phyloP scores from a whole-genome alignment of 2,329 filamentous ascomycete species.

The Talaromyces sp. region DNA sequence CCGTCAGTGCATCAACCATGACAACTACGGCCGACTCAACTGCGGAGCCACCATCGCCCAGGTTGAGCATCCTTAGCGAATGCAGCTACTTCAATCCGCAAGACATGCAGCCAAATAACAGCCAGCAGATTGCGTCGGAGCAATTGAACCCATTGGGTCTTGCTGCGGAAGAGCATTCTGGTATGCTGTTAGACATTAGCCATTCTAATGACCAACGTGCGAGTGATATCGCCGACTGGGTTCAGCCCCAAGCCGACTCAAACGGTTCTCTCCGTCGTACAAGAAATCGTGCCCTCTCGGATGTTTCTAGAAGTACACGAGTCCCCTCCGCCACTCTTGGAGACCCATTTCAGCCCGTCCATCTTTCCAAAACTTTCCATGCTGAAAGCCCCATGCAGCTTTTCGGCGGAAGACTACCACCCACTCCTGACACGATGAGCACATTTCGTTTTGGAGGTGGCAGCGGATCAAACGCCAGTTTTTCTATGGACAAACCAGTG shows the following conservation, averaged over 20 bases:
- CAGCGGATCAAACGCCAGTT: slow-evolving; percentile 31
- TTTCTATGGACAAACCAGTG: slow-evolving; percentile 22
- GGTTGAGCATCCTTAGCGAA: slow-evolving; percentile 39
- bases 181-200: background rate
- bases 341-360: slow-evolving; percentile 18
- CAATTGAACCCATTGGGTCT: slow-evolving; percentile 4
- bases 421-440: slow-evolving; percentile 40
- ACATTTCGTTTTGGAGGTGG: slow-evolving; percentile 27
- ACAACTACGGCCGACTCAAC: slow-evolving; percentile 32
- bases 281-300: slow-evolving; percentile 15
- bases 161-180: background rate
- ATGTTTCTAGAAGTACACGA: slow-evolving; percentile 17
- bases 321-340: slow-evolving; percentile 13
- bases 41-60: slow-evolving; percentile 31
- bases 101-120: slow-evolving; percentile 18
- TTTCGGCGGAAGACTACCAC: slow-evolving; percentile 32
- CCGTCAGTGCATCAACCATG: slow-evolving; percentile 26
- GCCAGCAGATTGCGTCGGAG: slow-evolving; percentile 21
- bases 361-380: slow-evolving; percentile 15
- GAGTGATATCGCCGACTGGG: slow-evolving; percentile 25
- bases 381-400: slow-evolving; percentile 20
- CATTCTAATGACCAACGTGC: background rate
- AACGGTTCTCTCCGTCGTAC: slow-evolving; percentile 12
- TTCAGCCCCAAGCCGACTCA: slow-evolving; percentile 18
- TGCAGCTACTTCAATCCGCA: slow-evolving; percentile 36